Evolutionary conservation across 768 basidiomycete species (phyloP).

Genomic region (Chalciporus sphaerocephalus): DNA sequence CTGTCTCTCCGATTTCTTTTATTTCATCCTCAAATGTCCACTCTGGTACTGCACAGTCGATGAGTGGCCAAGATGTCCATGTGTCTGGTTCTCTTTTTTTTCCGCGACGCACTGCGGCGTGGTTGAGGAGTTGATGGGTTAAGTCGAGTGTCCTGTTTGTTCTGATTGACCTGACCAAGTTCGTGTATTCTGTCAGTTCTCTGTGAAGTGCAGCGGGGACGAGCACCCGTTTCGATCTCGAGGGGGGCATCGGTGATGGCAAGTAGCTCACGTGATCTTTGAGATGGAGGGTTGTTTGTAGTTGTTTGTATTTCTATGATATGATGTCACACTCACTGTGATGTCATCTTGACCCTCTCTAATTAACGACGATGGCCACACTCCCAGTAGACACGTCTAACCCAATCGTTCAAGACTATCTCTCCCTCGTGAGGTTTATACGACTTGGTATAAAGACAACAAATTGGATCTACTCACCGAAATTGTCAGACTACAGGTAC

Average conservation of each 20-base stretch:
- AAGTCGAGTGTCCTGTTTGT: slow-evolving; percentile 56
- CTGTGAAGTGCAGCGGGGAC: slow-evolving; percentile 55
- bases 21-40: slow-evolving; percentile 73
- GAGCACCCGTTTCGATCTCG: slow-evolving; percentile 27
- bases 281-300: neutral
- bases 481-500: slow-evolving; percentile 63
- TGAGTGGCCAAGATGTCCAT: slow-evolving; percentile 79
- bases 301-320: slow-evolving; percentile 1
- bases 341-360: slow-evolving; percentile 9
- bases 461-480: too few species aligned
- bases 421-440: slow-evolving; percentile 57
- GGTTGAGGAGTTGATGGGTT: slow-evolving; percentile 43
- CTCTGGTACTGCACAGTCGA: slow-evolving; percentile 64
- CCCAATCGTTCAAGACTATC: slow-evolving; percentile 61
- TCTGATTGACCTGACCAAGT: slow-evolving; percentile 60
- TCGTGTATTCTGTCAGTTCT: slow-evolving; percentile 65
- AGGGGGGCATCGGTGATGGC: neutral
- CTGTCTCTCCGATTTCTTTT: slow-evolving; percentile 39
- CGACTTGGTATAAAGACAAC: neutral
- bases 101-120: slow-evolving; percentile 17
- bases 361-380: slow-evolving; percentile 40
- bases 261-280: neutral
- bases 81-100: slow-evolving; percentile 35
- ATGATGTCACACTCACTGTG: slow-evolving; percentile 7
- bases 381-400: slow-evolving; percentile 56